These are phyloP conservation scores for Cylindrotheca closterium DNA, from an alignment of 108 stramenopile genomes.

Conservation along the genomic window DNA sequence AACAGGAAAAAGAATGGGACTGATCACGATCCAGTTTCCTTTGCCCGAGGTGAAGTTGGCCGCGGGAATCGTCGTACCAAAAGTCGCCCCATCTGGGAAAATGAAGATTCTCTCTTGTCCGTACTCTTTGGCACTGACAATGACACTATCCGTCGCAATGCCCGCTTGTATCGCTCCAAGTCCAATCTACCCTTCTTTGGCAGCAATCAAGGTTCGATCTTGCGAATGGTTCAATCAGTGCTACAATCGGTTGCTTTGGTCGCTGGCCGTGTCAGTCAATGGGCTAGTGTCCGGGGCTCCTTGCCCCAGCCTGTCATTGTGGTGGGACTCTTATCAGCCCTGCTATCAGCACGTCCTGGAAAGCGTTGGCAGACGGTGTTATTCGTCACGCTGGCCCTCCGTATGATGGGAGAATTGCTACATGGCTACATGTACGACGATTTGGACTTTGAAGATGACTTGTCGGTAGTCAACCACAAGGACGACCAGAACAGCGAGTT, in stretches of 20 bases:
- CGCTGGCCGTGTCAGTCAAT: conserved; percentile 40
- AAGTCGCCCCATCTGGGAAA: conserved; percentile 32
- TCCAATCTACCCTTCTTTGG: not conserved
- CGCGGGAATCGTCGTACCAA: conserved; percentile 1
- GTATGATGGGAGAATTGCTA: conserved; percentile 65
- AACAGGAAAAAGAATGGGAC: not conserved
- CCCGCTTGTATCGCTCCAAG: not conserved
- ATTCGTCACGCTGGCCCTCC: conserved; percentile 50
- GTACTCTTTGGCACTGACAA: conserved; percentile 27
- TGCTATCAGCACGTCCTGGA: conserved; percentile 40
- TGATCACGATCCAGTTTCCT: conserved; percentile 23
- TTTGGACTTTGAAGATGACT: conserved; percentile 2
- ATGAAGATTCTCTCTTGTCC: conserved; percentile 34
- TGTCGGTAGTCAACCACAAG: not conserved
- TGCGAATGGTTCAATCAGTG: not conserved
- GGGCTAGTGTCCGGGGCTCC: conserved; percentile 68
- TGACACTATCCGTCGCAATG: not conserved
- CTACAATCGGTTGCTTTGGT: conserved; percentile 7
- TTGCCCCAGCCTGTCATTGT: conserved; percentile 74
- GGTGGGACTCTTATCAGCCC: conserved; percentile 33
- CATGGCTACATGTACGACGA: conserved; percentile 59
- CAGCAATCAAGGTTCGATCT: conserved; percentile 1
- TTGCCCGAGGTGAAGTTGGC: conserved; percentile 3
- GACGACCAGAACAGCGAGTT: too few species aligned
- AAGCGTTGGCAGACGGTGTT: conserved; percentile 35